Percentiles rank a stretch among this genome's conserved stretches.
Conservation (phyloP, 345 rosid genomes). For the Draba incana region DNA sequence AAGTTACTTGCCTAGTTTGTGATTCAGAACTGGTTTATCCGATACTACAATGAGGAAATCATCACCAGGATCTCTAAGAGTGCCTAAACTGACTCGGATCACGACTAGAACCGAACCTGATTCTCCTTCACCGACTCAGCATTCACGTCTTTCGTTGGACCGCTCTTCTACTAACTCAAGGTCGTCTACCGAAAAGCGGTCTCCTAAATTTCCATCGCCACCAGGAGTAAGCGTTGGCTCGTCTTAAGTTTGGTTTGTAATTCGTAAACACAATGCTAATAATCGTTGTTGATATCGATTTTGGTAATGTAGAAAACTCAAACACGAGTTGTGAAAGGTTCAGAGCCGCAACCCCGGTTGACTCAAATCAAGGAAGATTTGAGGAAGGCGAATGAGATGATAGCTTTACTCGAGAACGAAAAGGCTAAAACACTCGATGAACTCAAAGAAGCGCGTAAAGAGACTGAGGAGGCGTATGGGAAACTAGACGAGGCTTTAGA, state of each 20-base stretch:
- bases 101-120: conserved; percentile 60
- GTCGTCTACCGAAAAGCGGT: conserved; percentile 61
- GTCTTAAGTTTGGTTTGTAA: conserved; percentile 28
- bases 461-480: conserved; percentile 62
- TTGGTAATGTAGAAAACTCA: conserved; percentile 59
- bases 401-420: conserved; percentile 69
- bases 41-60: conserved; percentile 59
- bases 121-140: conserved; percentile 61
- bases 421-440: conserved; percentile 65
- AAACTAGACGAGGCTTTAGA: conserved; percentile 79
- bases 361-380: conserved; percentile 74
- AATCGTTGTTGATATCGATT: conserved; percentile 2
- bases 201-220: conserved; percentile 62
- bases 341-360: conserved; percentile 70
- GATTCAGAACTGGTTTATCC: conserved; percentile 62
- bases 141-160: conserved; percentile 56
- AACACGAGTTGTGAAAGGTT: conserved; percentile 53
- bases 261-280: conserved; percentile 1
- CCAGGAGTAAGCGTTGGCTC: conserved; percentile 60
- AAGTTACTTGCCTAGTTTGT: not conserved
- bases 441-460: conserved; percentile 62
- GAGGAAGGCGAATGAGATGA: conserved; percentile 77
- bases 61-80: conserved; percentile 69
- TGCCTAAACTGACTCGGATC: conserved; percentile 57
- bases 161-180: conserved; percentile 64